A percentile compares a stretch with the other conserved stretches of the same genome.
phyloP scores from a whole-genome alignment of 2,329 filamentous ascomycete species.

The Trichoderma polysporum region DNA sequence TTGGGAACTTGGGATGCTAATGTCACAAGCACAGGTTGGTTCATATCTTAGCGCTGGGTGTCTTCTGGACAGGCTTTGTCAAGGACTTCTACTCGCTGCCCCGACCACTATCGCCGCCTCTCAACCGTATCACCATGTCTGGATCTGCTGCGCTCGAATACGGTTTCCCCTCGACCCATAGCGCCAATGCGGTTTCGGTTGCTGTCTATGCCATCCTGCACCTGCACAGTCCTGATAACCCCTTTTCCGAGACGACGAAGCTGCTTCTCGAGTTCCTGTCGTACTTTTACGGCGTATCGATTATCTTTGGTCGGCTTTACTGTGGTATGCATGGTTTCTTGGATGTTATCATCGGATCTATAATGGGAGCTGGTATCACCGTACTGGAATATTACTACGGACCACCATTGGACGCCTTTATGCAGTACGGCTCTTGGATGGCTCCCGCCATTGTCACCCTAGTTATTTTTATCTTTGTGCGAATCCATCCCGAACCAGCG shows the following conservation, averaged over 20 bases:
- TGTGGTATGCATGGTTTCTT: conserved; percentile 99
- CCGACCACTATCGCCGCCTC: conserved; percentile 83
- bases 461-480: conserved; percentile 71
- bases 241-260: conserved; percentile 58
- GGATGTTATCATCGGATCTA: conserved; percentile 79
- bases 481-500: conserved; percentile 91
- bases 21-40: conserved; percentile 51
- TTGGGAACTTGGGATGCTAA: conserved; percentile 25
- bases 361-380: conserved; percentile 68
- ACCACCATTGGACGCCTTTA: conserved; percentile 65
- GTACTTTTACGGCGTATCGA: conserved; percentile 85
- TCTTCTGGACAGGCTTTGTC: conserved; percentile 87
- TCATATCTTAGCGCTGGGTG: conserved; percentile 74
- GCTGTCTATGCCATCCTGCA: conserved; percentile 78
- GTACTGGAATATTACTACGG: conserved; percentile 61
- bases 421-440: conserved; percentile 64
- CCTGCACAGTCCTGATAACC: conserved; percentile 64
- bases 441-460: conserved; percentile 64
- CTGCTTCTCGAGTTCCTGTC: conserved; percentile 64
- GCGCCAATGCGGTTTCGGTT: conserved; percentile 93
- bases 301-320: conserved; percentile 87
- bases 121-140: conserved; percentile 96
- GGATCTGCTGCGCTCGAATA: conserved; percentile 94
- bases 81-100: conserved; percentile 94
- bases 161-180: conserved; percentile 95